phyloP scores from a whole-genome alignment of 768 basidiomycete genomes.

The Mycena crocata region DNA sequence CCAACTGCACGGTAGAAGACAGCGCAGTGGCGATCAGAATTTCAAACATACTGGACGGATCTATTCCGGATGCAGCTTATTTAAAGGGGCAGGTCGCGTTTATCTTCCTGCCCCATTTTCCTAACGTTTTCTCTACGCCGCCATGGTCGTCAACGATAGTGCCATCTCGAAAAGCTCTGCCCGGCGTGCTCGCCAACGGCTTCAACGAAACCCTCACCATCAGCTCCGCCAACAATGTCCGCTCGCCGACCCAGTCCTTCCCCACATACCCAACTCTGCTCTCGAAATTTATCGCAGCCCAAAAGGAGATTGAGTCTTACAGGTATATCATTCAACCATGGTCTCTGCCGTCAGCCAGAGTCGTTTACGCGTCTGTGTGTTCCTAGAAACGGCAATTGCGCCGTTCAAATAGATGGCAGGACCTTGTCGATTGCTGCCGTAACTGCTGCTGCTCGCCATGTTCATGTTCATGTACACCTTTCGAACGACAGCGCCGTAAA shows the following conservation, averaged over 20 bases:
- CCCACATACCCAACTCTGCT: constrained; percentile 36
- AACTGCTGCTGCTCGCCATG: constrained; percentile 70
- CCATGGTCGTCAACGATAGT: constrained; percentile 27
- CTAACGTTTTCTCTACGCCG: not conserved
- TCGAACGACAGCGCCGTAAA: constrained; percentile 22
- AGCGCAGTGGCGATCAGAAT: too few species aligned
- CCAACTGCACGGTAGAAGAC: too few species aligned
- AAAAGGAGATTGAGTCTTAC: constrained; percentile 66
- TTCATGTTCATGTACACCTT: constrained; percentile 55
- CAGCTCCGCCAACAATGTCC: not conserved
- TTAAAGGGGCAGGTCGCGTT: constrained; percentile 5
- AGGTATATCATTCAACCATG: constrained; percentile 51
- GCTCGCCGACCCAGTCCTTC: not conserved
- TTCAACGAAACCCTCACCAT: constrained; percentile 10
- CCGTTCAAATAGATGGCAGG: constrained; percentile 73
- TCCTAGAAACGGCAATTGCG: constrained; percentile 57
- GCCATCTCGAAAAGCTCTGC: not conserved
- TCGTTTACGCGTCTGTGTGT: constrained; percentile 11
- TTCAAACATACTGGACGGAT: too few species aligned
- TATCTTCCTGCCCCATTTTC: not conserved
- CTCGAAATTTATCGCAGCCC: constrained; percentile 56
- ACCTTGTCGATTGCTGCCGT: constrained; percentile 75
- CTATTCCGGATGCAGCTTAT: constrained; percentile 20
- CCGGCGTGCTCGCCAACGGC: constrained; percentile 9
- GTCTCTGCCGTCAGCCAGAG: constrained; percentile 11